These are phyloP conservation scores for Suillus subalutaceus DNA, from an alignment of 768 basidiomycete genomes.

Conservation along the genomic window DNA sequence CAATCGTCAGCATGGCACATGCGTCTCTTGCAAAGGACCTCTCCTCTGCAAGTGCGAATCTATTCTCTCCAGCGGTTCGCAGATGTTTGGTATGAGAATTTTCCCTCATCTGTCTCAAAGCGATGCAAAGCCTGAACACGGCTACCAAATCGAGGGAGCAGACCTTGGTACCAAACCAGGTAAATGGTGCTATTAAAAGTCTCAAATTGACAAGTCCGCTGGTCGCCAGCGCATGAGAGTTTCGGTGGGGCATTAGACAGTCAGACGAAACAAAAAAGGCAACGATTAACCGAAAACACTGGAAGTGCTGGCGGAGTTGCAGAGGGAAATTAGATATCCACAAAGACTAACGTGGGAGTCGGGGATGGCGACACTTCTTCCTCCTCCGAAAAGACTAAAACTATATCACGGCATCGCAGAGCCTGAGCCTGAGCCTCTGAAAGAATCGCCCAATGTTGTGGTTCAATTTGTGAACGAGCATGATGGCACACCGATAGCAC, in stretches of 20 bases:
- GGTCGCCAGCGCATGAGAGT: no score
- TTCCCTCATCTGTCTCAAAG: no score
- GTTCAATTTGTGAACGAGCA: conserved; percentile 94
- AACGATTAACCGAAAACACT: no score
- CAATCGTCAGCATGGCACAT: conserved; percentile 62
- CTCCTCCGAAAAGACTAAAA: conserved; percentile 89
- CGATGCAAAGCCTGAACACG: conserved; percentile 62
- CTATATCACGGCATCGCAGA: conserved; percentile 74
- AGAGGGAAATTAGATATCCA: no score
- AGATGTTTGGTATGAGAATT: conserved; percentile 44
- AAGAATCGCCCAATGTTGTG: conserved; percentile 67
- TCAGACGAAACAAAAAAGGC: no score
- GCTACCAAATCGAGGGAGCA: conserved; percentile 70
- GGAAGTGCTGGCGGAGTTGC: no score
- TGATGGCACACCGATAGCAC: conserved; percentile 79
- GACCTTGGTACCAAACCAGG: conserved; percentile 63
- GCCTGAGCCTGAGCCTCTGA: conserved; percentile 53
- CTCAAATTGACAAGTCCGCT: no score
- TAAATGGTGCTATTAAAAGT: conserved; percentile 68
- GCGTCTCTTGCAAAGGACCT: conserved; percentile 61
- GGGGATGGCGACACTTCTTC: conserved; percentile 80
- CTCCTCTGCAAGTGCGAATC: conserved; percentile 41
- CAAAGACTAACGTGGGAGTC: no score
- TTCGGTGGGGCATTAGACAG: no score
- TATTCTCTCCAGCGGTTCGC: conserved; percentile 35